Evolutionary conservation across 1,284 basidiomycete species (phyloP).

Genomic region (Puccinia polysora): DNA sequence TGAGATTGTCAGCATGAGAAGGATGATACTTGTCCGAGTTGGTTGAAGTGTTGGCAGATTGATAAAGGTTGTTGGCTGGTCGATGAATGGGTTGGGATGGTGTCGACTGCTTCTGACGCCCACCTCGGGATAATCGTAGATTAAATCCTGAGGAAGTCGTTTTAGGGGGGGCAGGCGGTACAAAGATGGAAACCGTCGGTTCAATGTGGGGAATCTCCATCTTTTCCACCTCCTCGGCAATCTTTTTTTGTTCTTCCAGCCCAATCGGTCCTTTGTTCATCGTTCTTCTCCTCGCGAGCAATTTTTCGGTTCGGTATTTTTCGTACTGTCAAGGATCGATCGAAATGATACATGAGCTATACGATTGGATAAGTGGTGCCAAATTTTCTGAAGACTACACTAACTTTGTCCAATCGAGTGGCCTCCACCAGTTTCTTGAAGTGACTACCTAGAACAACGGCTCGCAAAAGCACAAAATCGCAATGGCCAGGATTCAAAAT

Average conservation of each 20-base stretch:
- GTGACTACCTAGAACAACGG: conserved; percentile 34
- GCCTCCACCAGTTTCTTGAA: conserved; percentile 28
- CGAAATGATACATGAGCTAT: neutral
- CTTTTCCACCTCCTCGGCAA: conserved; percentile 22
- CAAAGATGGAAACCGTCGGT: conserved; percentile 14
- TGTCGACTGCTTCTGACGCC: conserved; percentile 1
- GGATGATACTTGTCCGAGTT: neutral
- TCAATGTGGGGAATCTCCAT: conserved; percentile 26
- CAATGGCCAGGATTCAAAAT: conserved; percentile 36
- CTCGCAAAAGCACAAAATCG: conserved; percentile 26
- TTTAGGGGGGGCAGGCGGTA: neutral
- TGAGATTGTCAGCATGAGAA: conserved; percentile 1
- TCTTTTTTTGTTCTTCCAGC: conserved; percentile 14
- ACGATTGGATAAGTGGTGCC: too few species aligned
- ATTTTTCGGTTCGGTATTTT: conserved; percentile 30
- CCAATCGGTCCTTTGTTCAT: conserved; percentile 15
- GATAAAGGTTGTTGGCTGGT: neutral
- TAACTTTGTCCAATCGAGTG: conserved; percentile 41
- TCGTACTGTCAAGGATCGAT: conserved; percentile 15
- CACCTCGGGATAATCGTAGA: too few species aligned
- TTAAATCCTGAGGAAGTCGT: neutral
- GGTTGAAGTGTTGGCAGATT: neutral
- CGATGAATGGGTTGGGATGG: neutral
- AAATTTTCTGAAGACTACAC: too few species aligned
- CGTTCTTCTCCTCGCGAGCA: conserved; percentile 14